A percentile compares a stretch with the other conserved stretches of the same genome.
These are phyloP conservation scores for Monosporascus sp. DNA, from an alignment of 2,329 filamentous ascomycete species.

Conservation along the genomic window DNA sequence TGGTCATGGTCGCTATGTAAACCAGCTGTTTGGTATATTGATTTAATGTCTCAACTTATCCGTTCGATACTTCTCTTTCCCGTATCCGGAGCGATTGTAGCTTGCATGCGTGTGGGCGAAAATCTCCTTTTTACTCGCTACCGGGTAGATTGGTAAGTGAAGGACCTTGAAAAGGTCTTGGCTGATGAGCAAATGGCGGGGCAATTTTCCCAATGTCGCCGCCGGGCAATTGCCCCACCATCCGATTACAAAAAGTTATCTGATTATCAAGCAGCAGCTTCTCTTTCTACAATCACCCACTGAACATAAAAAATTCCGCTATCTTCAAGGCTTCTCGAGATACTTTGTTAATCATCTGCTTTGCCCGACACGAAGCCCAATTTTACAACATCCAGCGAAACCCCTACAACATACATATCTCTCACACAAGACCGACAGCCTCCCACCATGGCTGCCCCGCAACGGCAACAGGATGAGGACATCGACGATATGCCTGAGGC, in stretches of 20 bases:
- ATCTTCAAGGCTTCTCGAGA: background rate
- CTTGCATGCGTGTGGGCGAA: too few species aligned
- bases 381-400: background rate
- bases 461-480: conserved; percentile 28
- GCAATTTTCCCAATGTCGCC: background rate
- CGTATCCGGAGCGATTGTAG: too few species aligned
- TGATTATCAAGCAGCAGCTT: conserved; percentile 21
- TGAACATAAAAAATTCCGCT: background rate
- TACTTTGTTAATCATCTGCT: background rate
- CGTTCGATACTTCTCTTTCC: too few species aligned
- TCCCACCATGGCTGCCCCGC: conserved; percentile 28
- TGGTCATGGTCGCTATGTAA: too few species aligned
- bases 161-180: background rate
- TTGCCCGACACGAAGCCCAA: too few species aligned
- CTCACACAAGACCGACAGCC: too few species aligned
- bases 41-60: too few species aligned
- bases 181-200: conserved; percentile 7
- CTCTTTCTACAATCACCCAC: conserved; percentile 2
- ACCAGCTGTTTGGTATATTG: too few species aligned
- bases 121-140: too few species aligned
- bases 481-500: conserved; percentile 61
- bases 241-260: conserved; percentile 15
- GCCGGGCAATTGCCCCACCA: conserved; percentile 16
- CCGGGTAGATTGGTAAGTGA: background rate
- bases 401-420: background rate